Percentiles rank a stretch among this genome's conserved stretches.
Conservation (phyloP, 2,329 filamentous ascomycete species). For the Neocatenulostroma microsporum region DNA sequence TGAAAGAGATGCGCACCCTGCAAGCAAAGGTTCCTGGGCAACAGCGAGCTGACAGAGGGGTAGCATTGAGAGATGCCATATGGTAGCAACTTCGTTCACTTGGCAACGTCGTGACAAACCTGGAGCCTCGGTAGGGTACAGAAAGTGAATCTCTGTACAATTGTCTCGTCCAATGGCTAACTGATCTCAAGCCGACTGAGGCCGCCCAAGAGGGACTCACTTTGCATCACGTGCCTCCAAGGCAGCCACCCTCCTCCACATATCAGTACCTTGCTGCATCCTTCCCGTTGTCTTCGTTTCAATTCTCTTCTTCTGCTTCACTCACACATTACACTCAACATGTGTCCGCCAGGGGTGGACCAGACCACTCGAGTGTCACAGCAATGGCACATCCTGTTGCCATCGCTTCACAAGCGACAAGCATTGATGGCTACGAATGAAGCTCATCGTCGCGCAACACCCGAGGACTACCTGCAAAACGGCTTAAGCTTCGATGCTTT, state of each 20-base stretch:
- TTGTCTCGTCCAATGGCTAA: no score
- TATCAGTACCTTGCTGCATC: constrained; percentile 1
- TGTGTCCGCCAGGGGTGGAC: constrained; percentile 1
- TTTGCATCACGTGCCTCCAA: background rate
- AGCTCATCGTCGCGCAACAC: background rate
- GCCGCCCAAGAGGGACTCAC: no score
- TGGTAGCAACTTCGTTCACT: no score
- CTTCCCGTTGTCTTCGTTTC: constrained; percentile 4
- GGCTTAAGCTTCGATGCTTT: constrained; percentile 1
- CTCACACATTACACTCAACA: background rate
- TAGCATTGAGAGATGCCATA: no score
- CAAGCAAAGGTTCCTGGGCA: no score
- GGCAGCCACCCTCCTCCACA: background rate
- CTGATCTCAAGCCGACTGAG: no score
- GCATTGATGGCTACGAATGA: background rate
- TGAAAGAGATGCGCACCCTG: no score
- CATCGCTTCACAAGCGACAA: background rate
- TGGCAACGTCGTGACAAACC: no score
- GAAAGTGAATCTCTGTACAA: no score
- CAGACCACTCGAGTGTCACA: constrained; percentile 1
- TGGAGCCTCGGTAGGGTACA: no score
- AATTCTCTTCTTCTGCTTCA: constrained; percentile 4
- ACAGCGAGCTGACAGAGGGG: no score
- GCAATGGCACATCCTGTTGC: background rate
- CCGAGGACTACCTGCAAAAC: background rate